Evolutionary conservation across 2,329 filamentous ascomycete species (phyloP), one percentile per base, ranked within the genome.

Genomic region (Talaromyces sp.): DNA sequence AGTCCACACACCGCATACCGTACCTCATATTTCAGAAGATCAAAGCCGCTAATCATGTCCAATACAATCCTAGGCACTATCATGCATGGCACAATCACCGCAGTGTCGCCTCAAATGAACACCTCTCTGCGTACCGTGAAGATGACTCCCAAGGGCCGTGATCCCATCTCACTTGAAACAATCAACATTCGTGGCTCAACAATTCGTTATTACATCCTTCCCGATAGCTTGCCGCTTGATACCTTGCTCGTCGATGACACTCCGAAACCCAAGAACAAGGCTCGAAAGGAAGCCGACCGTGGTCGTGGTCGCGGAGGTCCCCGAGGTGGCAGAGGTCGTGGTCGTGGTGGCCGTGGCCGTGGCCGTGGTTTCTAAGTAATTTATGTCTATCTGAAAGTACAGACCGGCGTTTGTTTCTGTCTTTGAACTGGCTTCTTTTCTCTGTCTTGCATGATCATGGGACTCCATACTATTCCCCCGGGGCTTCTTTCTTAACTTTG

Each of bases 181-280:
- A 96, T 99, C 84, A 97, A 95, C 78, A 89, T 99, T 62, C 90
- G 94, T 63, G 94, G 94, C 66, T 95, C 90, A 57, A 97, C 92
- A 17, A 95, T 99, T 73, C 87, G 94, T 75, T 97, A 97, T 78
- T 93, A 89, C 73, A 96, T 99, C 72, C 87, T 99, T 10, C 94
- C 94, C 51, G 94, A 99, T 78, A 94, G 90, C 59, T 83, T 99
- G 67, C 93, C 93, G 35, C 84, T 99, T 61, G 94, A 99, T 75
- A 97, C 93, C 36, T 83, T 99, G 48, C 83, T 99, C 57, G 91
- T 99, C 65, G 94, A 99, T 73, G 94, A 99, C 77, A 86, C 91
- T 67, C 91, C 93, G 47, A 99, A 99, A 82, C 93, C 94, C 56
- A 97, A 97, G 88, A 99, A 99, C 80, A 99, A 99, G 86, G 93